Base-by-base conservation (phyloP, 2,329 filamentous ascomycete species). In the Colletotrichum sp. region DNA sequence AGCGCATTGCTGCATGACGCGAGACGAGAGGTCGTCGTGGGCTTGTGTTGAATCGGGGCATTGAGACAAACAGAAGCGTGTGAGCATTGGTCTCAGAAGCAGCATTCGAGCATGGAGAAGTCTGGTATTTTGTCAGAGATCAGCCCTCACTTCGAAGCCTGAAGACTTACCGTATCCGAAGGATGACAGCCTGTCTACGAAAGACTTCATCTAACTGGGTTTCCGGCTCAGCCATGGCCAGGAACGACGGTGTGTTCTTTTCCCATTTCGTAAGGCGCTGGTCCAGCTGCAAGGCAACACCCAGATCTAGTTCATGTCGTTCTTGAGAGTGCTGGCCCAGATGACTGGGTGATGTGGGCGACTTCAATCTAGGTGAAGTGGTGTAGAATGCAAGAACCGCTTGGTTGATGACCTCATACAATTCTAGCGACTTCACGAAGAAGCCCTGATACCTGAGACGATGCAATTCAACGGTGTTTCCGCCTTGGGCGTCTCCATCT, bases 381-480 rank as follows among this genome's bases (percentile, higher is more conserved):
- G 80, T 81, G 30, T 84, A 85, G 4, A 84, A 79, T 0, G 79
- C 80, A 6, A 80, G 74, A 49, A 83, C 82, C 0, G 80, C 81
- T 12, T 80, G 80, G 12, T 85, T 81, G 8, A 83, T 84, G 16
- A 86, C 83, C 39, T 86, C 84, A n/a, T 85, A 85, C 0, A 86
- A 77, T 39, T 83, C 81, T 6, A 85, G 79, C 1, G 83, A 84
- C 52, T 84, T 81, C 8, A 84, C 81, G 30, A 85, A 85, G 71
- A 85, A 85, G 9, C 82, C 70, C 11, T 73, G 73, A 19, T 76
- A 76, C 27, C 73, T 57, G 4, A 73, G 72, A 7, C 44, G 29
- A 22, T 70, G 70, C 61, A 66, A 9, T 2, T 39, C 32, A 13
- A 16, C 34, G 3, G 29, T 67, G 19, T 62, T 27, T 5, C 30